Percentiles rank a stretch among this genome's conserved stretches.
Evolutionary conservation across 441 rosid genomes (phyloP).

Genomic region (Viola pubescens): DNA sequence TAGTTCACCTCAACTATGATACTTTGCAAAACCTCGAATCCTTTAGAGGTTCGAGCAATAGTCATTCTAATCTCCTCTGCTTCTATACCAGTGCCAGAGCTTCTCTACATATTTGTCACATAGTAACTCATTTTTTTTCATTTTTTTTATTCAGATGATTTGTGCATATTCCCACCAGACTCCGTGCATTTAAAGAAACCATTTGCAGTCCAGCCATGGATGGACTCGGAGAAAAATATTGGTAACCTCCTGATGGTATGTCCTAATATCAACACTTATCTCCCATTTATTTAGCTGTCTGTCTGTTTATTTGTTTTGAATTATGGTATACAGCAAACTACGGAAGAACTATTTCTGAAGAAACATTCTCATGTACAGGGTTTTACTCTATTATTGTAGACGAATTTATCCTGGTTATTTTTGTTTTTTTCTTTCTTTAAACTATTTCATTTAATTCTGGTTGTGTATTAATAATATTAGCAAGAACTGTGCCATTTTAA

Average conservation of each 20-base stretch:
- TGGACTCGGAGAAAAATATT: slow-evolving; percentile 62
- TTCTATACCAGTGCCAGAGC: background rate
- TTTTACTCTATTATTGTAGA: no score
- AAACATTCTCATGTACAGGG: no score
- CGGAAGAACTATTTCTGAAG: no score
- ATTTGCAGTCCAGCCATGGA: slow-evolving; percentile 84
- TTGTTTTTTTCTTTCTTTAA: no score
- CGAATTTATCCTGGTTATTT: no score
- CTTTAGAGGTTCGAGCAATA: slow-evolving; percentile 51
- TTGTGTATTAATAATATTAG: no score
- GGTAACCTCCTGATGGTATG: slow-evolving; percentile 97
- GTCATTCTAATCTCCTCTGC: background rate
- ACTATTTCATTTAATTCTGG: no score
- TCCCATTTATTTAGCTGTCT: background rate
- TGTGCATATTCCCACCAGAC: slow-evolving; percentile 68
- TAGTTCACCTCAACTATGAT: slow-evolving; percentile 75
- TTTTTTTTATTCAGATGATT: slow-evolving; percentile 41
- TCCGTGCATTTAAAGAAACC: slow-evolving; percentile 63
- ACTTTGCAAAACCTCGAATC: slow-evolving; percentile 78
- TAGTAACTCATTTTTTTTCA: background rate
- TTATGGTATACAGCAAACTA: no score
- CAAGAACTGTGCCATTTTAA: no score
- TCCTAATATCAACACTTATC: slow-evolving; percentile 3
- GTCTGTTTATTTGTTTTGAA: no score
- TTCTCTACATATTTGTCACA: background rate